Evolutionary conservation across 768 basidiomycete genomes (phyloP).

Genomic region (Mycena pura): DNA sequence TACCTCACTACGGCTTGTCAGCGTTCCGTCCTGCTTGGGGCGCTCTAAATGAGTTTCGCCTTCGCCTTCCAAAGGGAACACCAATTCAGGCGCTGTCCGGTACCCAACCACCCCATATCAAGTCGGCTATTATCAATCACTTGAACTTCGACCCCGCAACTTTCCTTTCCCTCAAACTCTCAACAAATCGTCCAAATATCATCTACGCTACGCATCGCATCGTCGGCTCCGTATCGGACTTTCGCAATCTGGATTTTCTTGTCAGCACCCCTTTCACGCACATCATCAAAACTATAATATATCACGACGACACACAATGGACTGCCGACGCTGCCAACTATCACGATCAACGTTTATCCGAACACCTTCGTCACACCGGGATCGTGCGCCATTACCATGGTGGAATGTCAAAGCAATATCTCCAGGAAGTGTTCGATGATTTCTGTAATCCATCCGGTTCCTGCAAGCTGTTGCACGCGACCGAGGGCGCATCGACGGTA

Average conservation of each 20-base stretch:
- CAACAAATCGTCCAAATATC: constrained; percentile 36
- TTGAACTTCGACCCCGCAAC: constrained; percentile 1
- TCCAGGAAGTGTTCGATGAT: constrained; percentile 27
- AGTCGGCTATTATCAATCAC: constrained; percentile 20
- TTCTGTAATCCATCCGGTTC: constrained; percentile 15
- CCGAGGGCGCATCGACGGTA: constrained; percentile 26
- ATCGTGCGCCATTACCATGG: constrained; percentile 36
- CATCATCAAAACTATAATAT: constrained; percentile 22
- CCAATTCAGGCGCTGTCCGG: constrained; percentile 28
- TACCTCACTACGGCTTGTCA: constrained; percentile 23
- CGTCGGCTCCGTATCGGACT: constrained; percentile 20
- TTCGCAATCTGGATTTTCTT: constrained; percentile 34
- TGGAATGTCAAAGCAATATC: constrained; percentile 35
- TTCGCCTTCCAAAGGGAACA: constrained; percentile 13
- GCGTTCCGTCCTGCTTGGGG: constrained; percentile 36
- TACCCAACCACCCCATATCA: constrained; percentile 33
- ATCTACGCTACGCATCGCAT: too few relatives aligned
- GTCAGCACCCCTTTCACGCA: constrained; percentile 2
- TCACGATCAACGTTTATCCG: constrained; percentile 22
- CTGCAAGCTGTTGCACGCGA: constrained; percentile 26
- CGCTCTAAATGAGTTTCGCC: constrained; percentile 23
- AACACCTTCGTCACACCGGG: not conserved
- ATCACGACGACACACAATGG: constrained; percentile 22
- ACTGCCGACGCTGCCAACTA: constrained; percentile 14
- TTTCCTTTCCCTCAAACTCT: constrained; percentile 21